phyloP scores from a whole-genome alignment of 768 basidiomycete species.

The Pleurotus eryngii region DNA sequence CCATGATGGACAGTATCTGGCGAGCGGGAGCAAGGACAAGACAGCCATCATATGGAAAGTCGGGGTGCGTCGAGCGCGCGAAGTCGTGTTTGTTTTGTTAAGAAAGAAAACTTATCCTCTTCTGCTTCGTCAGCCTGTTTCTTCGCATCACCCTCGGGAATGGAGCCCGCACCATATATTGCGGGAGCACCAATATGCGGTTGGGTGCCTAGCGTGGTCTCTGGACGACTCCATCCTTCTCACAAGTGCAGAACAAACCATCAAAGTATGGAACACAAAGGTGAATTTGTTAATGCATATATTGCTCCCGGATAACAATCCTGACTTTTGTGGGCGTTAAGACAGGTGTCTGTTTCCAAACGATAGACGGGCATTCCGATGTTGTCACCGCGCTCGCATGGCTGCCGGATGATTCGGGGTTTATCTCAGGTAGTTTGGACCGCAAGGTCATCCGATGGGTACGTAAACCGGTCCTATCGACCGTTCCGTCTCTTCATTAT shows the following conservation, averaged over 20 bases:
- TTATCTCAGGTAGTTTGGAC: constrained; percentile 87
- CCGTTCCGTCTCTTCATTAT: constrained; percentile 1
- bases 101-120: constrained; percentile 5
- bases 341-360: constrained; percentile 72
- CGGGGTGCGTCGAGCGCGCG: constrained; percentile 51
- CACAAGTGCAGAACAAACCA: constrained; percentile 74
- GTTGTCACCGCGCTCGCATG: constrained; percentile 84
- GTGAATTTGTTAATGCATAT: constrained; percentile 37
- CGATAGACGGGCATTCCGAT: constrained; percentile 71
- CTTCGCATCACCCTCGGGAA: constrained; percentile 49
- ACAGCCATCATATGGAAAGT: constrained; percentile 87
- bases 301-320: neutral
- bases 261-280: constrained; percentile 90
- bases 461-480: constrained; percentile 19
- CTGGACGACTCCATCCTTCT: constrained; percentile 81
- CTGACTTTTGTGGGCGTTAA: constrained; percentile 27
- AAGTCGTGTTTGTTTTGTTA: constrained; percentile 5
- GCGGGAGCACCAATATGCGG: constrained; percentile 72
- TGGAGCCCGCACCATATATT: constrained; percentile 60
- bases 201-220: constrained; percentile 91
- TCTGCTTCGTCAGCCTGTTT: constrained; percentile 36
- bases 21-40: constrained; percentile 86
- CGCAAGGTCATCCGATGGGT: constrained; percentile 85
- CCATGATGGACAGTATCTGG: constrained; percentile 79
- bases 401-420: constrained; percentile 86